Percentiles rank a stretch among this genome's conserved stretches.
These are phyloP conservation scores for Thraustochytrium striatum DNA, from an alignment of 352 stramenopile genomes.

Conservation along the genomic window DNA sequence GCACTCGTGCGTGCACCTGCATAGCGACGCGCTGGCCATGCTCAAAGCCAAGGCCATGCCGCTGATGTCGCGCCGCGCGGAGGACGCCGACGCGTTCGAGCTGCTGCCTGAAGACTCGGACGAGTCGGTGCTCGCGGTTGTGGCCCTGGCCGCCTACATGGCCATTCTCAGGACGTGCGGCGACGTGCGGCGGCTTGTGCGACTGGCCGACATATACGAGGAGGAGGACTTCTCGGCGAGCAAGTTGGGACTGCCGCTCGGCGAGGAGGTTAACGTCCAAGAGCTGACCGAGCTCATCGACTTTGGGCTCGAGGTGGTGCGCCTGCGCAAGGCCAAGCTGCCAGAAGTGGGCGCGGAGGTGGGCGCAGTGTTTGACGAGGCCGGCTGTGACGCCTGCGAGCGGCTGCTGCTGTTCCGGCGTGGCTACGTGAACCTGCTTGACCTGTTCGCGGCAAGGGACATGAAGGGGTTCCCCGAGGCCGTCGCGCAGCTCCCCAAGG, in stretches of 20 bases:
- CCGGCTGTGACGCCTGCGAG: not conserved
- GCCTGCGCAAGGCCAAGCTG: too few relatives aligned
- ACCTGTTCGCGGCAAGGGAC: not conserved
- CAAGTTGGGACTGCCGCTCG: slow-evolving; percentile 1
- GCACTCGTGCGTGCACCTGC: slow-evolving; percentile 18
- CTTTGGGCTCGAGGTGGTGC: not conserved
- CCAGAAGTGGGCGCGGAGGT: too few relatives aligned
- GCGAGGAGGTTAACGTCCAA: not conserved
- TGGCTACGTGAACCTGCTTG: not conserved
- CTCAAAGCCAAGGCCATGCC: not conserved
- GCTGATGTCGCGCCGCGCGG: not conserved
- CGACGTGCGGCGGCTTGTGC: not conserved
- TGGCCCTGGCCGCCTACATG: not conserved
- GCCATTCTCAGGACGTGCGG: slow-evolving; percentile 23
- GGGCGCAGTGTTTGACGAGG: too few relatives aligned
- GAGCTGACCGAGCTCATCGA: not conserved
- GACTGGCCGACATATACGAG: slow-evolving; percentile 33
- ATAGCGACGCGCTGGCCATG: not conserved
- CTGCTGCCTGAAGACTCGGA: not conserved
- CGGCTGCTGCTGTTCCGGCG: not conserved
- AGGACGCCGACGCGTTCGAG: not conserved
- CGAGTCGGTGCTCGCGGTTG: not conserved
- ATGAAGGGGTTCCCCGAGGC: not conserved
- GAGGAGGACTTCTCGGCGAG: slow-evolving; percentile 15
- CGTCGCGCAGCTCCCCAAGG: not conserved